Conservation (phyloP, 768 basidiomycete genomes). For the Plicaturopsis crispa region DNA sequence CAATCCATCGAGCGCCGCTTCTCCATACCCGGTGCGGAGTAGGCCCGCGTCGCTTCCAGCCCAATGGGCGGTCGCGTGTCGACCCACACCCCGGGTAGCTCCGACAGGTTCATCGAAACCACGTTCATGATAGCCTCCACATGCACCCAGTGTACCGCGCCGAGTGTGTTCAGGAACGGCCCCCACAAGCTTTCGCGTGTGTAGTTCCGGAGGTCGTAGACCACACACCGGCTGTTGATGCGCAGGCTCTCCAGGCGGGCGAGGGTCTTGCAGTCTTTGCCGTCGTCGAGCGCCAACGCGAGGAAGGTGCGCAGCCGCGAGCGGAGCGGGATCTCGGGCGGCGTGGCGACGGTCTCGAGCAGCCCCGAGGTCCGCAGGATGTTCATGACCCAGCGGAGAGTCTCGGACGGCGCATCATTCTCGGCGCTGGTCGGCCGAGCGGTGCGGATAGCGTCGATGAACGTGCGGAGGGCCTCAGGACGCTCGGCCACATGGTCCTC, state of each 20-base stretch:
- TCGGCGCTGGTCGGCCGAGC: background rate
- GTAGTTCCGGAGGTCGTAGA: conserved; percentile 64
- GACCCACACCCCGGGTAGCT: conserved; percentile 28
- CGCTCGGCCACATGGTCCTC: conserved; percentile 16
- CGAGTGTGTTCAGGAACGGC: conserved; percentile 38
- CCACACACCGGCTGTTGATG: conserved; percentile 43
- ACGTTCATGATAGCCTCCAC: conserved; percentile 53
- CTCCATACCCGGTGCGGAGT: conserved; percentile 40
- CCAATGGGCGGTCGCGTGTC: conserved; percentile 39
- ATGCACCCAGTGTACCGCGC: conserved; percentile 55
- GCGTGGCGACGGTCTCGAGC: conserved; percentile 16
- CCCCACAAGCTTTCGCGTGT: conserved; percentile 44
- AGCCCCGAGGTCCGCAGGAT: conserved; percentile 31
- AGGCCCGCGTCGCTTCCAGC: conserved; percentile 43
- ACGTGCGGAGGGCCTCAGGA: conserved; percentile 5
- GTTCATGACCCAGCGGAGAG: conserved; percentile 38
- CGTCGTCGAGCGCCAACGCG: conserved; percentile 33
- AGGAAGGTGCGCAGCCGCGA: conserved; percentile 42
- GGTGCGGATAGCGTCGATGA: background rate
- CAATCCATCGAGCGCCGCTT: conserved; percentile 40
- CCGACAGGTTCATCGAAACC: conserved; percentile 42
- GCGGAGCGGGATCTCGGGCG: conserved; percentile 23
- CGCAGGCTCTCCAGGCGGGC: conserved; percentile 26
- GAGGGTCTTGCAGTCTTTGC: conserved; percentile 18
- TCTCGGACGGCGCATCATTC: conserved; percentile 21